Evolutionary conservation across 2,329 filamentous ascomycete genomes (phyloP), one percentile per base, ranked within the genome.

Genomic region (Hypocreales sp.): DNA sequence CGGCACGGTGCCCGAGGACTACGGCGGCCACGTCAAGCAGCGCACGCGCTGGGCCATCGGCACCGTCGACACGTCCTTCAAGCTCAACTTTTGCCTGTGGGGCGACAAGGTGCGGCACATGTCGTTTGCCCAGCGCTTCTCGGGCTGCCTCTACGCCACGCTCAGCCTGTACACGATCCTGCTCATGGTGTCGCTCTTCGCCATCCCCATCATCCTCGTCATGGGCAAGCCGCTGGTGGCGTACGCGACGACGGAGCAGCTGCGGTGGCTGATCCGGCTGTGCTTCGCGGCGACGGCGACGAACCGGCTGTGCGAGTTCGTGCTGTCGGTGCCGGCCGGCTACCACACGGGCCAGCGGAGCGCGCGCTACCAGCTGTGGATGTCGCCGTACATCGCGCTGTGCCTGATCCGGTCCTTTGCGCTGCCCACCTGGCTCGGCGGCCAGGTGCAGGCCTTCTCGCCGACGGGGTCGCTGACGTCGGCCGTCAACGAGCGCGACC

Each of bases 331-430:
- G 9, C 67, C 68, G 0, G 58, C 65, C 2, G 67, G 69, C 13
- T 72, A 72, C 40, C 61, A 68, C 41, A 66, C 64, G 8, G 67
- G 65, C 4, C 66, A 70, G 44, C 57, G 67, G 29, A 65, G 65
- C 21, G 57, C 59, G 3, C 55, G 65, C 4, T 64, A 64, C 35
- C 63, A 70, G 44, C 51, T 73, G 16, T 74, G 69, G 67, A 73
- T 73, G 67, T 59, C 67, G 6, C 67, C 68, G 0, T 74, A 71
- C 45, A 66, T 71, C 33, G 64, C 66, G 1, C 51, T 70, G 8
- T 66, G 61, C 38, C 60, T 73, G 29, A 47, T 72, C 27, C 65
- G 66, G 3, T 60, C 67, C 2, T 73, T 73, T 39, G 37, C 72
- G 10, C 52, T 73, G 3, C 68, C 68, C 15, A 58, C 42, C 7